phyloP scores from a whole-genome alignment of 2,329 filamentous ascomycete species.

The Alternaria brassicae region DNA sequence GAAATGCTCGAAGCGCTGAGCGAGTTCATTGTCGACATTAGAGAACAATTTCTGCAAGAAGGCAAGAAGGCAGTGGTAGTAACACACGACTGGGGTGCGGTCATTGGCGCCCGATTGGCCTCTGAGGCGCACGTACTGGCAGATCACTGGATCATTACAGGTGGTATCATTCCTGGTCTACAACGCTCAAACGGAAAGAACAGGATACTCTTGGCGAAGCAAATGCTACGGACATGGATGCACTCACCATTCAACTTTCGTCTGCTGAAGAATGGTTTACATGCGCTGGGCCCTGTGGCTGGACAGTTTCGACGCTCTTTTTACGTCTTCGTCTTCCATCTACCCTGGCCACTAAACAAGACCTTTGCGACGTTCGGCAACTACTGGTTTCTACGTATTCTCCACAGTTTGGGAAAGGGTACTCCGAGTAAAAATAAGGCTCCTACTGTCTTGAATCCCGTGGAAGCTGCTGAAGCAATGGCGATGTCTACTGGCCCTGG shows the following conservation, averaged over 20 bases:
- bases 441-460: constrained; percentile 12
- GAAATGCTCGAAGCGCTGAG: constrained; percentile 61
- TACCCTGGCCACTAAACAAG: constrained; percentile 56
- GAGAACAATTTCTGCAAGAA: constrained; percentile 52
- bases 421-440: constrained; percentile 20
- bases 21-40: constrained; percentile 61
- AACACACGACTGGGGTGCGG: constrained; percentile 63
- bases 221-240: constrained; percentile 60
- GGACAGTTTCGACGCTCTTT: constrained; percentile 58
- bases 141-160: constrained; percentile 63
- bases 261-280: constrained; percentile 55
- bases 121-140: constrained; percentile 64
- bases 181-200: constrained; percentile 53
- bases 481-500: constrained; percentile 62
- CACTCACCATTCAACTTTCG: constrained; percentile 55
- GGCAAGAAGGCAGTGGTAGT: constrained; percentile 54
- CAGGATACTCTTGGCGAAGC: constrained; percentile 53
- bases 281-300: constrained; percentile 56
- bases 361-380: constrained; percentile 59
- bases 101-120: constrained; percentile 63
- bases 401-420: constrained; percentile 52
- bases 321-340: constrained; percentile 63
- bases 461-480: constrained; percentile 55
- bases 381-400: constrained; percentile 55
- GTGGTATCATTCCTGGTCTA: constrained; percentile 57